Evolutionary conservation across 192 early-diverging fungal species (phyloP).

Genomic region (Entomortierella lignicola): DNA sequence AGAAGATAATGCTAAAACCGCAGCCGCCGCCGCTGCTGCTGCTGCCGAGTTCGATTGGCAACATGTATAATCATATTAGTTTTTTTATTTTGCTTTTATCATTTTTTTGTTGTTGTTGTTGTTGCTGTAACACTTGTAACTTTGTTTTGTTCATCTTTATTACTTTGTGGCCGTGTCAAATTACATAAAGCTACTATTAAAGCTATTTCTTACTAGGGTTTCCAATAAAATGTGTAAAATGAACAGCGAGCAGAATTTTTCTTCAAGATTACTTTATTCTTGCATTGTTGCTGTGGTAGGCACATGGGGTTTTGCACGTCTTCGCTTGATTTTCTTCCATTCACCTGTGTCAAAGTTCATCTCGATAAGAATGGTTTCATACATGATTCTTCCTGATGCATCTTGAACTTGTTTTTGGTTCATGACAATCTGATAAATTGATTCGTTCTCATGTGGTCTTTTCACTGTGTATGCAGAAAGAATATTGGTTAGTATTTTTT

Average conservation of each 20-base stretch:
- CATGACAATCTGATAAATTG: constrained; percentile 44
- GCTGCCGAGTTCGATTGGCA: neutral
- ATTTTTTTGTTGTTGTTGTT: too few species aligned
- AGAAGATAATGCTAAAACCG: constrained; percentile 41
- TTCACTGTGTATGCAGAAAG: constrained; percentile 23
- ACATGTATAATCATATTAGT: neutral
- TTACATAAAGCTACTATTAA: too few species aligned
- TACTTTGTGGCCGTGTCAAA: too few species aligned
- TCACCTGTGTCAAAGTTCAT: constrained; percentile 56
- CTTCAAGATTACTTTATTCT: neutral
- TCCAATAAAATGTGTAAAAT: too few species aligned
- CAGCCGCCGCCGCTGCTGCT: constrained; percentile 14
- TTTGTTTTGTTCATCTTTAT: too few species aligned
- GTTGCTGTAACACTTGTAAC: too few species aligned
- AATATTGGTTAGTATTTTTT: too few species aligned
- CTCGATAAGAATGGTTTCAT: constrained; percentile 49
- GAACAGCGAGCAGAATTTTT: too few species aligned
- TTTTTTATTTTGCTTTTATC: neutral
- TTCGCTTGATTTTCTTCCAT: constrained; percentile 51
- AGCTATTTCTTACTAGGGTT: too few species aligned
- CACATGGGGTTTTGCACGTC: constrained; percentile 2
- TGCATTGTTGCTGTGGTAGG: neutral
- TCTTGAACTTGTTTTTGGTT: constrained; percentile 52
- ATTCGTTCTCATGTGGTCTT: constrained; percentile 44
- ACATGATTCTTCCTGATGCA: constrained; percentile 32